Conservation (phyloP, 2,329 filamentous ascomycete species). For the Chalaropsis ovoidea region DNA sequence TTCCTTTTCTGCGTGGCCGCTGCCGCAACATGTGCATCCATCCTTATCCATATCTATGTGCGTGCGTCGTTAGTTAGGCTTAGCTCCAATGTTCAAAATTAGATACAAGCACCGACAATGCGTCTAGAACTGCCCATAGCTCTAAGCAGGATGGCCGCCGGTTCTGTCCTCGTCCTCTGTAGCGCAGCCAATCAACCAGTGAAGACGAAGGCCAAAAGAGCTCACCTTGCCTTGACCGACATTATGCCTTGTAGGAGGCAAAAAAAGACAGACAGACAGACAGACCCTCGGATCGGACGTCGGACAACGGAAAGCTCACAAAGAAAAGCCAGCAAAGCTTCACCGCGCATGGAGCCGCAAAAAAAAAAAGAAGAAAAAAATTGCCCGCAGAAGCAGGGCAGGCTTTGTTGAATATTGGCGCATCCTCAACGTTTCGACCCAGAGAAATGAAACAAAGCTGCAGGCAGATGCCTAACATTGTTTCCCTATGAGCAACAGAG, state of each 20-base stretch:
- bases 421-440: background rate
- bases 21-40: background rate
- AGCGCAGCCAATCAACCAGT: background rate
- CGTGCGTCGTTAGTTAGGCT: slow-evolving; percentile 3
- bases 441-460: slow-evolving; percentile 9
- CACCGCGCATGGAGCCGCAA: background rate
- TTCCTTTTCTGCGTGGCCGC: background rate
- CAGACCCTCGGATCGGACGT: background rate
- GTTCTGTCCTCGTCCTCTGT: background rate
- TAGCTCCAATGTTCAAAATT: slow-evolving; percentile 8
- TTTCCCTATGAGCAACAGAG: background rate
- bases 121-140: slow-evolving; percentile 8
- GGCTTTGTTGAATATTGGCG: slow-evolving; percentile 11
- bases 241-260: slow-evolving; percentile 5
- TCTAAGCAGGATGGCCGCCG: background rate
- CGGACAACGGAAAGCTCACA: background rate
- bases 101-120: slow-evolving; percentile 9
- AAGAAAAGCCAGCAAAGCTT: background rate
- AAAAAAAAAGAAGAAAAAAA: too few species aligned
- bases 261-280: slow-evolving; percentile 2
- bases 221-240: slow-evolving; percentile 13
- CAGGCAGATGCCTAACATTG: slow-evolving; percentile 2
- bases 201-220: background rate
- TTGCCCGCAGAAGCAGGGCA: too few species aligned
- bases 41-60: background rate